Evolutionary conservation across 2,329 filamentous ascomycete species (phyloP).

Genomic region (Zasmidium citrigriseum): DNA sequence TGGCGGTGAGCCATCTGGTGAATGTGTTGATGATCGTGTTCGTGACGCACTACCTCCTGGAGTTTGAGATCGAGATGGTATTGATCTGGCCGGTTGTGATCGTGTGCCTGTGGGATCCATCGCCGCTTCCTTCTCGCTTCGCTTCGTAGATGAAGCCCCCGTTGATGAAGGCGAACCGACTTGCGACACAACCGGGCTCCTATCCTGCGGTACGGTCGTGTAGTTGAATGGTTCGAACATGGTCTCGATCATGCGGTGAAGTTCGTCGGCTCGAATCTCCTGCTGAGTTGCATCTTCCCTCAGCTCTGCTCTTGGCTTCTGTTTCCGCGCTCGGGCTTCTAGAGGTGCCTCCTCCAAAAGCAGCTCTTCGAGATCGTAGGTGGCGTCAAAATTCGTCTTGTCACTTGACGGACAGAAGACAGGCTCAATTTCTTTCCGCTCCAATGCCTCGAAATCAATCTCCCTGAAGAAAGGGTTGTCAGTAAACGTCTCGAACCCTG

Average conservation of each 20-base stretch:
- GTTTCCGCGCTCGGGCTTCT: slow-evolving; percentile 86
- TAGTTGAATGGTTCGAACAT: slow-evolving; percentile 97
- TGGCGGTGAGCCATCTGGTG: slow-evolving; percentile 51
- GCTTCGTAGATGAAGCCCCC: slow-evolving; percentile 9
- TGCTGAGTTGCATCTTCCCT: slow-evolving; percentile 94
- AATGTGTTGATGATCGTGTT: slow-evolving; percentile 48
- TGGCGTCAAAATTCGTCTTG: slow-evolving; percentile 99
- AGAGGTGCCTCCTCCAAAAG: slow-evolving; percentile 91
- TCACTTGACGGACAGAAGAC: slow-evolving; percentile 92
- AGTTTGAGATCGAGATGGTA: slow-evolving; percentile 35
- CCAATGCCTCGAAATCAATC: slow-evolving; percentile 81
- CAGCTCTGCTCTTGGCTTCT: slow-evolving; percentile 88
- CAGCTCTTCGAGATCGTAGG: slow-evolving; percentile 93
- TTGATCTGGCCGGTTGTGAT: slow-evolving; percentile 2
- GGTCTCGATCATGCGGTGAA: slow-evolving; percentile 90
- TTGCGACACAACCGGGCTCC: slow-evolving; percentile 28
- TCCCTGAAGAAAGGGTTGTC: slow-evolving; percentile 85
- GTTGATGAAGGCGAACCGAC: slow-evolving; percentile 10
- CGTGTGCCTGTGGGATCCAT: slow-evolving; percentile 3
- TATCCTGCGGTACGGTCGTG: slow-evolving; percentile 77
- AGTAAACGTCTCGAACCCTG: slow-evolving; percentile 79
- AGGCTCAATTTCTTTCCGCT: slow-evolving; percentile 84
- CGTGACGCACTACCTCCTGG: slow-evolving; percentile 40
- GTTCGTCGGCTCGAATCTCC: slow-evolving; percentile 90
- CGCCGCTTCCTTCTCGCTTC: slow-evolving; percentile 16